Conservation (phyloP, 768 basidiomycete species). For the Trametes maxima region DNA sequence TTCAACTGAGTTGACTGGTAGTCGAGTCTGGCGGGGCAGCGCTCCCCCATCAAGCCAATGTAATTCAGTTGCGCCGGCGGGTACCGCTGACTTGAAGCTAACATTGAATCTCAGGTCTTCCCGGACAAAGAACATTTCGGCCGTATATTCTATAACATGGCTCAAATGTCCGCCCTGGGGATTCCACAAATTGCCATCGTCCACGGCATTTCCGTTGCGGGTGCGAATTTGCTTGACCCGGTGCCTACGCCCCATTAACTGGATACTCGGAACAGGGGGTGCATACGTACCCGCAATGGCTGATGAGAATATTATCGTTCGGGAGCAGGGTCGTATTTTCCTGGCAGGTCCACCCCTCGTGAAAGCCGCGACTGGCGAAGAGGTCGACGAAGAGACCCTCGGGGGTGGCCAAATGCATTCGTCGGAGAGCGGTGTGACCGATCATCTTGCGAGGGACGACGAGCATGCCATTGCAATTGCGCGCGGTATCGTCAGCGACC, state of each 20-base stretch:
- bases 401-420: constrained; percentile 93
- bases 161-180: constrained; percentile 89
- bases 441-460: constrained; percentile 84
- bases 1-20: constrained; percentile 31
- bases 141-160: constrained; percentile 98
- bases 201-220: constrained; percentile 93
- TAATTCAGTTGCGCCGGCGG: constrained; percentile 19
- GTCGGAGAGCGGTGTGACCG: constrained; percentile 87
- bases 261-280: constrained; percentile 53
- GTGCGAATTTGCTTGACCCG: constrained; percentile 33
- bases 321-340: constrained; percentile 92
- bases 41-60: constrained; percentile 89
- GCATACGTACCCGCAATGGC: constrained; percentile 98
- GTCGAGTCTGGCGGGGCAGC: constrained; percentile 96
- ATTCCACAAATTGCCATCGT: constrained; percentile 93
- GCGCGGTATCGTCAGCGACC: constrained; percentile 73
- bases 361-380: constrained; percentile 92
- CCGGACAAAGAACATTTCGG: constrained; percentile 96
- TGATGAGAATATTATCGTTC: constrained; percentile 89
- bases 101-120: constrained; percentile 56
- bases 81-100: neutral
- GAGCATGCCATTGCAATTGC: constrained; percentile 84
- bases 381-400: constrained; percentile 88
- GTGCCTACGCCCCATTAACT: constrained; percentile 1
- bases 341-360: constrained; percentile 94